Percentiles rank a stretch among this genome's conserved stretches.
phyloP scores from a whole-genome alignment of 1,284 basidiomycete species.

The Austroboletus novae-zelandiae region DNA sequence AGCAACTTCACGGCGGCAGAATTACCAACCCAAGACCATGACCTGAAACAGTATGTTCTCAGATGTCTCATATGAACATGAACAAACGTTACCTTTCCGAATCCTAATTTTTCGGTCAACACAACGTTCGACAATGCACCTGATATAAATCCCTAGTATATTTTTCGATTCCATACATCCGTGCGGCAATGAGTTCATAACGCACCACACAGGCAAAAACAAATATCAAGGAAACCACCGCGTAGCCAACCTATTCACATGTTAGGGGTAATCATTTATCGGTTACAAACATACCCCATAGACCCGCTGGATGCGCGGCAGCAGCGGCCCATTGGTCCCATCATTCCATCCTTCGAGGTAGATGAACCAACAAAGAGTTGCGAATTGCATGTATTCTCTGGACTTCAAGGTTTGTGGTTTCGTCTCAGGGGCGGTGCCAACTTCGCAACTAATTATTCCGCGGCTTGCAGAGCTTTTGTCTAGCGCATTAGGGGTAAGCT shows the following conservation, averaged over 20 bases:
- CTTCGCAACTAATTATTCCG: not conserved
- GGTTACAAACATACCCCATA: slow-evolving; percentile 17
- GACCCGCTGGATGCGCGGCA: slow-evolving; percentile 26
- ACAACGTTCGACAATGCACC: slow-evolving; percentile 27
- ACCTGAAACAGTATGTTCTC: slow-evolving; percentile 12
- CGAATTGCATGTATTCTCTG: slow-evolving; percentile 23
- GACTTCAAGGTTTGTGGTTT: slow-evolving; percentile 6
- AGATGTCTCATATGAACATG: not conserved
- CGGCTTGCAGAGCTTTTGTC: not conserved
- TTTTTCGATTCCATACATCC: not conserved
- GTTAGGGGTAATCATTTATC: not conserved
- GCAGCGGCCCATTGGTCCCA: slow-evolving; percentile 23
- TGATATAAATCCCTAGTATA: slow-evolving; percentile 23
- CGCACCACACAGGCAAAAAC: slow-evolving; percentile 28
- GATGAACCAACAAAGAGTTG: slow-evolving; percentile 19
- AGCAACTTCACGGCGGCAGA: not conserved
- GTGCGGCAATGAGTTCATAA: not conserved
- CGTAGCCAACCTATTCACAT: slow-evolving; percentile 15
- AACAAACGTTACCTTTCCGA: slow-evolving; percentile 25
- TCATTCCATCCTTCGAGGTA: slow-evolving; percentile 26
- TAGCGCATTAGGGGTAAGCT: not conserved
- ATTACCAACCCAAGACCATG: slow-evolving; percentile 24
- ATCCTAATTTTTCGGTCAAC: slow-evolving; percentile 22
- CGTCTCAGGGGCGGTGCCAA: not conserved
- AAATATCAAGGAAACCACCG: slow-evolving; percentile 26